Percentiles rank a stretch among this genome's conserved stretches.
Conservation (phyloP, 2,329 filamentous ascomycete species). For the Paraphoma sp. region DNA sequence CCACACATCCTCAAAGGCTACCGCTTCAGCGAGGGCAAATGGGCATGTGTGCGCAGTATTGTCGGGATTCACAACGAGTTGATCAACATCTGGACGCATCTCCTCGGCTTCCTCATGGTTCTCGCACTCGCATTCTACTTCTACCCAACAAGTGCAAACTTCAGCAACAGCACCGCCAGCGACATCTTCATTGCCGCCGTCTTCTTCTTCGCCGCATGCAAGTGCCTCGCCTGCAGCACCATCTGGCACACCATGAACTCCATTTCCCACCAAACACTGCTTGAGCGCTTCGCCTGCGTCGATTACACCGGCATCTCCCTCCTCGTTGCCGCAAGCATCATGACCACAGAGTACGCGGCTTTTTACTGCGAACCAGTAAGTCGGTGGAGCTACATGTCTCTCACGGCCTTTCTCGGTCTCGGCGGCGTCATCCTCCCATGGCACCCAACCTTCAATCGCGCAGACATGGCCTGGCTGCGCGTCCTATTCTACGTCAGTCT, state of each 20-base stretch:
- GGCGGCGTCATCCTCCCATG: slow-evolving; percentile 91
- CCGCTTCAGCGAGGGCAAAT: slow-evolving; percentile 89
- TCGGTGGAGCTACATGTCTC: slow-evolving; percentile 82
- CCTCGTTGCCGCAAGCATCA: slow-evolving; percentile 92
- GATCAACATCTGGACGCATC: slow-evolving; percentile 98
- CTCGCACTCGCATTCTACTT: slow-evolving; percentile 92
- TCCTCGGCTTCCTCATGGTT: slow-evolving; percentile 86
- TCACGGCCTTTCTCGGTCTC: slow-evolving; percentile 81
- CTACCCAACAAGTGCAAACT: slow-evolving; percentile 88
- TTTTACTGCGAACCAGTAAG: slow-evolving; percentile 96
- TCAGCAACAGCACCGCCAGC: slow-evolving; percentile 82
- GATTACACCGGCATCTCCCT: slow-evolving; percentile 98
- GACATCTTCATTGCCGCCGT: slow-evolving; percentile 90
- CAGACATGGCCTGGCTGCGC: slow-evolving; percentile 90
- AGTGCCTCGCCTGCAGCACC: slow-evolving; percentile 92
- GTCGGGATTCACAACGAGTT: slow-evolving; percentile 90
- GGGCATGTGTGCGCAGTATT: slow-evolving; percentile 84
- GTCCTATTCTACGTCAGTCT: slow-evolving; percentile 92
- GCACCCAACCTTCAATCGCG: slow-evolving; percentile 92
- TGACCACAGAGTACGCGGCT: slow-evolving; percentile 97
- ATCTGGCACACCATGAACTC: slow-evolving; percentile 99
- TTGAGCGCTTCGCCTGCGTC: slow-evolving; percentile 96
- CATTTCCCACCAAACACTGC: slow-evolving; percentile 85
- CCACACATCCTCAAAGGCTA: slow-evolving; percentile 92
- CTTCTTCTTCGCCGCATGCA: slow-evolving; percentile 95